Base-by-base conservation (phyloP, 228 moss, liverwort and hornwort genomes). In the Sphagnum fallax region DNA sequence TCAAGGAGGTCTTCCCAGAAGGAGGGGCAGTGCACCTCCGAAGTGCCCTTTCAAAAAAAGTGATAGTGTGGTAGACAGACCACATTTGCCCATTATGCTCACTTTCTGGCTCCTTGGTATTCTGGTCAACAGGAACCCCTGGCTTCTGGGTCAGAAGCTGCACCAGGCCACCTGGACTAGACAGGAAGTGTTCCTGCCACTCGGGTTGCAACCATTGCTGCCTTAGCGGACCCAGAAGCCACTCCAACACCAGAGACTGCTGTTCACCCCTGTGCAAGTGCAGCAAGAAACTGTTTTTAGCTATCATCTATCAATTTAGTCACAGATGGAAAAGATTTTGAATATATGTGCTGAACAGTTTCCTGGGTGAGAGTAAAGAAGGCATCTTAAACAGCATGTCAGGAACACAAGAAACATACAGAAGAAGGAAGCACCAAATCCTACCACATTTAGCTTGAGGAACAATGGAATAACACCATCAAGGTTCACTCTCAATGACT, bases 41-140 rank as follows among this genome's bases (percentile, higher is more conserved):
- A 6, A 92, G 83, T 57, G 94, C 90, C 75, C 94, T 75, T 81
- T 98, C 94, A 80, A 98, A 92, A 73, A 98, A 94, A 55, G 90
- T 89, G 52, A 98, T 89, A 8, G 84, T 84, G 72, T 98, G 94
- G 73, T 87, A 98, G 72, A 98, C 82, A 14, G 91, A 92, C 98
- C 98, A 98, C 75, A 98, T 81, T 77, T 92, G 85, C 75, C 89
- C 94, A 67, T 67, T 53, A 51, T 53, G 18, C 53, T 67, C 52
- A 16, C 51, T 52, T 10, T 55, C 9, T 55, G 55, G 8, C 9
- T 55, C 12, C 12, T 8, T 8, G 55, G 8, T 12, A 55, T 55
- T 55, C 12, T 55, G 55, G 12, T 12, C 55, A 48, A 14, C 65
- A 18, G 11, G 48, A 12, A 48, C 65, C 48, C 10, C 52, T 67